These are phyloP conservation scores for Podosphaera fusca DNA, from an alignment of 2,329 filamentous ascomycete species.

Conservation along the genomic window DNA sequence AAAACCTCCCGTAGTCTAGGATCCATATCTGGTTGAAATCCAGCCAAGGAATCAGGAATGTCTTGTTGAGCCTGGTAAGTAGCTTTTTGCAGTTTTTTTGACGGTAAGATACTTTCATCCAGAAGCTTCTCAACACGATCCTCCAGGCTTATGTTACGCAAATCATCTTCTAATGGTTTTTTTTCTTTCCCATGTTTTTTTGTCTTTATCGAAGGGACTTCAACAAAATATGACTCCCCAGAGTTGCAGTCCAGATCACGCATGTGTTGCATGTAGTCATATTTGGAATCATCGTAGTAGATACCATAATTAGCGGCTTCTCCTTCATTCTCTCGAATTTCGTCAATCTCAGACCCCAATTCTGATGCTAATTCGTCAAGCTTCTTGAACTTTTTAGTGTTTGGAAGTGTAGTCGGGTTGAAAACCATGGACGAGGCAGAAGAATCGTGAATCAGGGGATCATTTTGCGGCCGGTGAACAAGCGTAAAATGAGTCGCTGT, in stretches of 20 bases:
- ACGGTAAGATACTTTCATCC: conserved; percentile 54
- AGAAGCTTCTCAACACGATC: conserved; percentile 34
- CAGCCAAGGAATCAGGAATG: conserved; percentile 71
- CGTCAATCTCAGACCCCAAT: conserved; percentile 41
- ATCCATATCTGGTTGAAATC: conserved; percentile 97
- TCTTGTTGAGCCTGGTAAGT: conserved; percentile 89
- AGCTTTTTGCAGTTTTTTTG: conserved; percentile 50
- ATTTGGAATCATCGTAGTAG: conserved; percentile 83
- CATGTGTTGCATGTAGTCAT: conserved; percentile 99
- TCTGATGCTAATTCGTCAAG: conserved; percentile 56
- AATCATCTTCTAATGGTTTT: conserved; percentile 58
- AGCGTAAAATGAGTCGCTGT: conserved; percentile 80
- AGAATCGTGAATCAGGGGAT: conserved; percentile 85
- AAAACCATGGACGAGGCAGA: conserved; percentile 78
- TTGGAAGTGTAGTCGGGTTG: conserved; percentile 35
- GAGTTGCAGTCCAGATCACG: conserved; percentile 52
- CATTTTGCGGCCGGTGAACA: conserved; percentile 89
- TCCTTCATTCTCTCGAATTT: conserved; percentile 71
- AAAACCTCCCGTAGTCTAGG: conserved; percentile 72
- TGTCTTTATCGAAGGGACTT: conserved; percentile 35
- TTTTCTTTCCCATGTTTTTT: conserved; percentile 57
- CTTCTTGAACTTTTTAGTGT: conserved; percentile 35
- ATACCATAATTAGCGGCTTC: conserved; percentile 87
- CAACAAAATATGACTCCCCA: conserved; percentile 64
- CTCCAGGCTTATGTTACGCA: conserved; percentile 37